Evolutionary conservation across 192 early-diverging fungal species (phyloP).

Genomic region (Gaertneriomyces semiglobifer): DNA sequence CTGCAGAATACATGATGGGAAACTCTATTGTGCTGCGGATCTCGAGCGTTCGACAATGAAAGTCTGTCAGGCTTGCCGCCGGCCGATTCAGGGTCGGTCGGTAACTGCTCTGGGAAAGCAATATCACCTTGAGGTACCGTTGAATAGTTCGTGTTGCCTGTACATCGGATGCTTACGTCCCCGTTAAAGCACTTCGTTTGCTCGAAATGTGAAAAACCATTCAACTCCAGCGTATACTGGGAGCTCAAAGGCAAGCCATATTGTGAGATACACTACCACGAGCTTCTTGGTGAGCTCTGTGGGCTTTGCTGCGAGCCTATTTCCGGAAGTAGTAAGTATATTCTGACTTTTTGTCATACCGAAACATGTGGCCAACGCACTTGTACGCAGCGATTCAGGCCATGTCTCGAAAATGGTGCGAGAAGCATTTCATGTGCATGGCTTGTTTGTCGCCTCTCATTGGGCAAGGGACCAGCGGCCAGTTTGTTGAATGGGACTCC

Average conservation of each 20-base stretch:
- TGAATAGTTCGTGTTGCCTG: background rate
- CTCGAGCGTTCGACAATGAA: slow-evolving; percentile 31
- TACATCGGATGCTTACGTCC: background rate
- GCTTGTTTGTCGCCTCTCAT: slow-evolving; percentile 33
- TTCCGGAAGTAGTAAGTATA: slow-evolving; percentile 35
- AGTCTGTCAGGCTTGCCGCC: slow-evolving; percentile 40
- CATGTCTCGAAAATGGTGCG: slow-evolving; percentile 43
- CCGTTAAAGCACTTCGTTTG: slow-evolving; percentile 47
- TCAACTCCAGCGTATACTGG: slow-evolving; percentile 36
- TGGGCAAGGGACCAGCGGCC: background rate
- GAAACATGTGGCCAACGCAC: background rate
- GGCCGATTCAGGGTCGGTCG: slow-evolving; percentile 41
- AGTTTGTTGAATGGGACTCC: slow-evolving; percentile 44
- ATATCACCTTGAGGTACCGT: slow-evolving; percentile 49
- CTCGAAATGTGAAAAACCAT: slow-evolving; percentile 46
- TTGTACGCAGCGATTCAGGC: slow-evolving; percentile 39
- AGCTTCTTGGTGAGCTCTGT: slow-evolving; percentile 44
- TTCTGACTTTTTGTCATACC: background rate
- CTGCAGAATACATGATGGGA: slow-evolving; percentile 45
- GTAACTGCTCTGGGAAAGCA: slow-evolving; percentile 41
- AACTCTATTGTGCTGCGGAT: slow-evolving; percentile 48
- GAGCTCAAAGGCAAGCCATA: slow-evolving; percentile 44
- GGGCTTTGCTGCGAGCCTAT: slow-evolving; percentile 38
- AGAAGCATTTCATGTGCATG: slow-evolving; percentile 48
- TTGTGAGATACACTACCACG: slow-evolving; percentile 49